Conservation (phyloP, 495 filamentous ascomycete genomes). For the Wilcoxina mikolae region DNA sequence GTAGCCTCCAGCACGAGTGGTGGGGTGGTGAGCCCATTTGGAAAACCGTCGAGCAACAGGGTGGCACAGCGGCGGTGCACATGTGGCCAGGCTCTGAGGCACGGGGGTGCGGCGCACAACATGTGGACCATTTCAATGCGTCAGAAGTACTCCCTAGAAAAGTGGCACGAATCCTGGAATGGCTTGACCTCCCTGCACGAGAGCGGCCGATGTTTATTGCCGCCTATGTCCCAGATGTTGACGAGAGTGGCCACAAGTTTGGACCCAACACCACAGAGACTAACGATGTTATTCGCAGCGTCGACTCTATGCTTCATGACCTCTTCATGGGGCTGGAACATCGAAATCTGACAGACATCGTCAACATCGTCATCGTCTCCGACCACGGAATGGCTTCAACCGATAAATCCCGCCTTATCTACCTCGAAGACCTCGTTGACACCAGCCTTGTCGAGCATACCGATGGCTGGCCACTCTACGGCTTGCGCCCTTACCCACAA, state of each 20-base stretch:
- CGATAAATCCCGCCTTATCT: constrained; percentile 62
- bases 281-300: constrained; percentile 50
- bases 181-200: constrained; percentile 57
- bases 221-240: constrained; percentile 86
- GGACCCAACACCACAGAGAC: constrained; percentile 94
- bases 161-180: constrained; percentile 56
- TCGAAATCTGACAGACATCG: constrained; percentile 71
- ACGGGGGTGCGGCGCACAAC: constrained; percentile 46
- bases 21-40: constrained; percentile 89
- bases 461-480: constrained; percentile 89
- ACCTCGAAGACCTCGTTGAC: constrained; percentile 58
- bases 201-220: constrained; percentile 80
- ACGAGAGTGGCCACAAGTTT: constrained; percentile 68
- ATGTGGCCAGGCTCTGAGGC: constrained; percentile 99
- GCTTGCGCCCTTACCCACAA: constrained; percentile 58
- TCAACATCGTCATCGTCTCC: constrained; percentile 95
- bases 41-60: constrained; percentile 72
- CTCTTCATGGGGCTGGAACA: constrained; percentile 62
- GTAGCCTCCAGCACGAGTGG: constrained; percentile 72
- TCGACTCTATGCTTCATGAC: constrained; percentile 62
- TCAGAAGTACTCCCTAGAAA: constrained; percentile 59
- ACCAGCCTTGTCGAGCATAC: constrained; percentile 56
- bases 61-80: constrained; percentile 65
- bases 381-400: constrained; percentile 98
- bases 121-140: constrained; percentile 70